Conservation (phyloP, 208 protist species). For the Leishmania amazonensis region DNA sequence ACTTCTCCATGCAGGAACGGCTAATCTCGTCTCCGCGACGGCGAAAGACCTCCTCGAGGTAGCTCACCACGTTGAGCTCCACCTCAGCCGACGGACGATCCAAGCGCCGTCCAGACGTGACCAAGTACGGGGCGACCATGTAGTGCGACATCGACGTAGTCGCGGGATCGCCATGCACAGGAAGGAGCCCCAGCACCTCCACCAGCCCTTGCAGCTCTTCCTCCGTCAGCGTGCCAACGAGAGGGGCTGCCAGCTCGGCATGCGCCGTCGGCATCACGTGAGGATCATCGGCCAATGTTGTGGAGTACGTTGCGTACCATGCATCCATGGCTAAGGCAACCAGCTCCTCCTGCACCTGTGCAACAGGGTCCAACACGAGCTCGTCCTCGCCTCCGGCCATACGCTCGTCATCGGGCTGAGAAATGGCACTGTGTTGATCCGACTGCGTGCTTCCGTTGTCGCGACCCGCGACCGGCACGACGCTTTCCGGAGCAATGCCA, state of each 20-base stretch:
- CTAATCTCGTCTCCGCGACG: constrained; percentile 52
- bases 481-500: constrained; percentile 15
- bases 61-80: constrained; percentile 69
- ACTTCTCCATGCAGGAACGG: constrained; percentile 52
- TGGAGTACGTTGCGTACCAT: constrained; percentile 87
- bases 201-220: constrained; percentile 64
- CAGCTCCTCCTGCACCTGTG: constrained; percentile 65
- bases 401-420: not conserved
- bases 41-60: constrained; percentile 71
- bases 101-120: constrained; percentile 63
- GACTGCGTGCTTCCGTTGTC: not conserved
- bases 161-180: not conserved
- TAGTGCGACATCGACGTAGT: constrained; percentile 26
- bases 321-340: constrained; percentile 80
- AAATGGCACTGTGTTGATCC: not conserved
- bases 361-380: constrained; percentile 5
- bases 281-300: constrained; percentile 63
- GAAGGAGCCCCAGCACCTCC: constrained; percentile 57
- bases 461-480: constrained; percentile 2
- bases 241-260: constrained; percentile 67
- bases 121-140: constrained; percentile 42
- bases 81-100: constrained; percentile 75
- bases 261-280: constrained; percentile 56
- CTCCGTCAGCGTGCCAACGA: constrained; percentile 45
- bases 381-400: not conserved